phyloP scores from a whole-genome alignment of 2,329 filamentous ascomycete genomes.

The Aspergillus melleus region DNA sequence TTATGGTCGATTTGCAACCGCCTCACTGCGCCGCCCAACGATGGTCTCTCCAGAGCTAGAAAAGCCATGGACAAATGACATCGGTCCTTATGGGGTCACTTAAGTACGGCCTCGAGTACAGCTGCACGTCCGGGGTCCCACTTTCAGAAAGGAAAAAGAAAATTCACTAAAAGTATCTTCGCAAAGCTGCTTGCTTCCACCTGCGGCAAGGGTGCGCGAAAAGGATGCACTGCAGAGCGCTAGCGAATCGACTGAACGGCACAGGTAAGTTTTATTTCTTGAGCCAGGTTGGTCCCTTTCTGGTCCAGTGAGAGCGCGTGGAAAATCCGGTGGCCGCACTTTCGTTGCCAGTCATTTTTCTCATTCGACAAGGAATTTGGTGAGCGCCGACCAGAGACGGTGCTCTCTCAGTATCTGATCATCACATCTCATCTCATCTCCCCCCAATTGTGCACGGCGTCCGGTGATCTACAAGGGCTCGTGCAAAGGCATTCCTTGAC shows the following conservation, averaged over 20 bases:
- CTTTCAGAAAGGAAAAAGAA: not conserved
- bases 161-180: not conserved
- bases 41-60: not conserved
- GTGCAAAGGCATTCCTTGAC: not conserved
- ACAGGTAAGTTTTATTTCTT: not conserved
- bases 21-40: conserved; percentile 24
- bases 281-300: not conserved
- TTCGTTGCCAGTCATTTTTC: not conserved
- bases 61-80: conserved; percentile 15
- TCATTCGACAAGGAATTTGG: not conserved
- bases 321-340: not conserved
- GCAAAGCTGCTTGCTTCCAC: not conserved
- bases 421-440: not conserved
- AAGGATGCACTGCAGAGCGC: not conserved
- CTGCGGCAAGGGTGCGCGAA: not conserved
- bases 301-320: not conserved
- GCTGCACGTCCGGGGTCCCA: not conserved
- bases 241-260: not conserved
- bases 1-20: conserved; percentile 7
- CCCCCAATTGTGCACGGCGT: not conserved
- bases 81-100: conserved; percentile 15
- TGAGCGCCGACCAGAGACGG: not conserved
- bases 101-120: not conserved
- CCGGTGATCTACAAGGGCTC: conserved; percentile 5
- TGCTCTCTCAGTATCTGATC: conserved; percentile 2